These are phyloP conservation scores for Graphiopsis chlorocephala DNA, from an alignment of 2,329 filamentous ascomycete species.

Conservation along the genomic window DNA sequence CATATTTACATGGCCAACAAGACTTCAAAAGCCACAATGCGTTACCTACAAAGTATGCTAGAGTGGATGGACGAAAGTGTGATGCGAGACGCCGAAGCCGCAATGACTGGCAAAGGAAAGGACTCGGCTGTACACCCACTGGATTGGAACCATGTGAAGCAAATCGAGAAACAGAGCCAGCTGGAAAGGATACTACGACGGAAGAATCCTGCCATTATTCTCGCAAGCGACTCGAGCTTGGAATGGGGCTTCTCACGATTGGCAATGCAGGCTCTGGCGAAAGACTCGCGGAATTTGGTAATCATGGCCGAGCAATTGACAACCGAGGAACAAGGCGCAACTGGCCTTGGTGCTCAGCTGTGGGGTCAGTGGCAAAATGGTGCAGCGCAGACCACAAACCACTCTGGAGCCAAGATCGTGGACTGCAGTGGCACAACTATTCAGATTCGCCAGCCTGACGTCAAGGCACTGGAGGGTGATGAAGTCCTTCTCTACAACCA, in stretches of 20 bases:
- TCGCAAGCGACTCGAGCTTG: slow-evolving; percentile 84
- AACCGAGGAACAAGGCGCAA: slow-evolving; percentile 35
- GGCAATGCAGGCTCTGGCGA: slow-evolving; percentile 69
- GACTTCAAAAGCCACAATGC: slow-evolving; percentile 83
- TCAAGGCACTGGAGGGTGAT: slow-evolving; percentile 69
- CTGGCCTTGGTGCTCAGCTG: slow-evolving; percentile 68
- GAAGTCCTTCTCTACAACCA: slow-evolving; percentile 85
- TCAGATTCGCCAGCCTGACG: slow-evolving; percentile 37
- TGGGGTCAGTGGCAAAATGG: slow-evolving; percentile 59
- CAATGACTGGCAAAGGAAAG: slow-evolving; percentile 43
- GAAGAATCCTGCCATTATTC: slow-evolving; percentile 66
- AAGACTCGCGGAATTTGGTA: slow-evolving; percentile 76
- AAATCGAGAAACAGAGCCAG: slow-evolving; percentile 79
- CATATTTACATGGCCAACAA: slow-evolving; percentile 79
- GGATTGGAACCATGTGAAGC: slow-evolving; percentile 79
- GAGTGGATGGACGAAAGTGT: slow-evolving; percentile 99
- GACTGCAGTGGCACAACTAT: slow-evolving; percentile 57
- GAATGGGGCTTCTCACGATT: slow-evolving; percentile 95
- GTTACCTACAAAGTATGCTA: slow-evolving; percentile 89
- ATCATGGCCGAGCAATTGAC: slow-evolving; percentile 76
- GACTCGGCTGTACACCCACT: slow-evolving; percentile 66
- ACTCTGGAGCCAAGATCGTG: slow-evolving; percentile 49
- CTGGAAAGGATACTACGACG: slow-evolving; percentile 66
- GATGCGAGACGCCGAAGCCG: slow-evolving; percentile 65
- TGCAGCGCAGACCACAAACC: slow-evolving; percentile 22